Conservation (phyloP, 306 rosid genomes). For the Prunus mongolica region DNA sequence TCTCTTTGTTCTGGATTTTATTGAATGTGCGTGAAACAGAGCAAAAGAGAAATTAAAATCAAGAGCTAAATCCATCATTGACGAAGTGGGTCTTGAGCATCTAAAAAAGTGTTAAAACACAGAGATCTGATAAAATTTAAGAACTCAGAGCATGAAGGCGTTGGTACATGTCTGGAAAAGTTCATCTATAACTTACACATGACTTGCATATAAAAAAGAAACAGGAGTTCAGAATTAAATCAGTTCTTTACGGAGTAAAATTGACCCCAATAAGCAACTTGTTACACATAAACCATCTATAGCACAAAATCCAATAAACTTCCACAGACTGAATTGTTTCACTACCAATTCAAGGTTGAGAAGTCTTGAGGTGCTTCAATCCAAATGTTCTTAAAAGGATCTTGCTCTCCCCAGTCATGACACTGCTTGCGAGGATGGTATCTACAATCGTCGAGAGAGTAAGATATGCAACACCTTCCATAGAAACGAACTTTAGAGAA, state of each 20-base stretch:
- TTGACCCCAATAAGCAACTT: not conserved
- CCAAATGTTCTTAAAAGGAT: conserved; percentile 79
- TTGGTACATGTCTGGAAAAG: not conserved
- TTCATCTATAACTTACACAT: not conserved
- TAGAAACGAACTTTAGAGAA: conserved; percentile 83
- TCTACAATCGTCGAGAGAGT: conserved; percentile 56
- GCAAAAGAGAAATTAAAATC: too few relatives aligned
- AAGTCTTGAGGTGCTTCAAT: conserved; percentile 72
- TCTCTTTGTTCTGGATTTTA: too few relatives aligned
- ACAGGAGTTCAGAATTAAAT: not conserved
- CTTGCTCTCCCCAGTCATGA: conserved; percentile 88
- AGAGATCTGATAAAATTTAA: not conserved
- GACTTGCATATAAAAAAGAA: too few relatives aligned
- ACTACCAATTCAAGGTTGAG: conserved; percentile 43
- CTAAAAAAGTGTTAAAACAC: not conserved
- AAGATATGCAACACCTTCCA: conserved; percentile 77
- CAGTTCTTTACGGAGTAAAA: not conserved
- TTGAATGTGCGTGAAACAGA: too few relatives aligned
- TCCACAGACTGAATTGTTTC: conserved; percentile 20
- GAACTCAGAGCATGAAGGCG: not conserved
- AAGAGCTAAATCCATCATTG: too few relatives aligned
- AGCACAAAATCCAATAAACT: not conserved
- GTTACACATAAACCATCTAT: not conserved
- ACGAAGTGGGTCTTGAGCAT: not conserved
- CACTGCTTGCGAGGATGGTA: conserved; percentile 85